phyloP scores from a whole-genome alignment of 495 filamentous ascomycete species.

The Rusavskia elegans region DNA sequence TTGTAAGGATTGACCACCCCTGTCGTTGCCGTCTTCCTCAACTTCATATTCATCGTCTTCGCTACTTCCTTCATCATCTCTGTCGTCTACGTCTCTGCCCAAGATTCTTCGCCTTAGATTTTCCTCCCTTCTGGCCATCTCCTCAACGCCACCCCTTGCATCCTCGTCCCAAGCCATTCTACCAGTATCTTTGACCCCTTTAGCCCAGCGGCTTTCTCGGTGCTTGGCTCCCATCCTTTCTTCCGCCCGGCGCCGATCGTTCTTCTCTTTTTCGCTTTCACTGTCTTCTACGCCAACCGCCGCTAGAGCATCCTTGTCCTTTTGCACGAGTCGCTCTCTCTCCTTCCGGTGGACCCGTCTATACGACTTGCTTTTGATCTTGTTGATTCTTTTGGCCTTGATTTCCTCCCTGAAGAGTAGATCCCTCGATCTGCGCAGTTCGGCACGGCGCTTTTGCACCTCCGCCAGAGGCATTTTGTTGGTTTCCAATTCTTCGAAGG shows the following conservation, averaged over 20 bases:
- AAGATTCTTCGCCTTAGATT: constrained; percentile 71
- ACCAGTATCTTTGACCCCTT: constrained; percentile 64
- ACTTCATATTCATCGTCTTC: constrained; percentile 44
- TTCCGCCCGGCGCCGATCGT: constrained; percentile 65
- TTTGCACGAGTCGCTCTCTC: constrained; percentile 51
- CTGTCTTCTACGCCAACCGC: constrained; percentile 51
- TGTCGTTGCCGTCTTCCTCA: constrained; percentile 26
- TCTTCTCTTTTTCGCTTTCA: constrained; percentile 65
- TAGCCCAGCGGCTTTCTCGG: constrained; percentile 88
- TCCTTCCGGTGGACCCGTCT: constrained; percentile 84
- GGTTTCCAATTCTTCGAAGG: constrained; percentile 52
- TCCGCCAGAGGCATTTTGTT: constrained; percentile 54
- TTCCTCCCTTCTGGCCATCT: constrained; percentile 73
- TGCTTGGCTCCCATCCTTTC: constrained; percentile 84
- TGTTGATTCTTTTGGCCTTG: constrained; percentile 82
- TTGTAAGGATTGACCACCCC: constrained; percentile 22
- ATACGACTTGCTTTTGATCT: constrained; percentile 94
- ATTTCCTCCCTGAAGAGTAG: constrained; percentile 82
- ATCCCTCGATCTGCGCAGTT: constrained; percentile 68
- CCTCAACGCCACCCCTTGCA: constrained; percentile 55
- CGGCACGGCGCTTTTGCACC: constrained; percentile 52
- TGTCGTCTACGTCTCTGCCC: constrained; percentile 46
- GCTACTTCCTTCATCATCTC: constrained; percentile 43
- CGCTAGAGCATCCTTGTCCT: constrained; percentile 50
- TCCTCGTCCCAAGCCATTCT: constrained; percentile 74